Evolutionary conservation across 164 flowering plant species (phyloP).

Genomic region (Buxus sempervirens): DNA sequence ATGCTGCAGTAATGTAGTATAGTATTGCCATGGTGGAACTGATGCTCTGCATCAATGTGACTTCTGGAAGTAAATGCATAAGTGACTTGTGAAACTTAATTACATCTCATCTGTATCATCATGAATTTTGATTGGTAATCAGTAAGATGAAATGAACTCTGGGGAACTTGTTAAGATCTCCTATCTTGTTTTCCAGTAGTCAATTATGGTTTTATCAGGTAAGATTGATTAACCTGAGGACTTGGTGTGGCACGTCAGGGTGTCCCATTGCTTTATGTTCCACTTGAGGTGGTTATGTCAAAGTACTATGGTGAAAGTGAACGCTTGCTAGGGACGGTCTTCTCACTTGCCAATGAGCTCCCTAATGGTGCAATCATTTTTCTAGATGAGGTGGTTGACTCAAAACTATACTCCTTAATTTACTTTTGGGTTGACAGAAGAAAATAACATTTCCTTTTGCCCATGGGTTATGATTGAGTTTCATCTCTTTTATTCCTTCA

Average conservation of each 20-base stretch:
- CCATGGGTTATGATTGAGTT: neutral
- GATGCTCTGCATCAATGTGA: too few relatives aligned
- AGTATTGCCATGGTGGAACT: too few relatives aligned
- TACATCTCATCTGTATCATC: too few relatives aligned
- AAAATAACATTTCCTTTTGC: neutral
- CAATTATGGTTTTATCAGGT: neutral
- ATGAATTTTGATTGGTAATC: too few relatives aligned
- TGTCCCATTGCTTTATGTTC: slow-evolving; percentile 85
- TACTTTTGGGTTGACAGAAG: neutral
- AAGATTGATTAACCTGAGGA: neutral
- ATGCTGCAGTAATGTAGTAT: too few relatives aligned
- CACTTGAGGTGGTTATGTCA: slow-evolving; percentile 77
- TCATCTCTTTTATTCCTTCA: neutral
- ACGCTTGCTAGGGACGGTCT: slow-evolving; percentile 78
- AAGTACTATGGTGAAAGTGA: slow-evolving; percentile 98
- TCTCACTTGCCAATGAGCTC: slow-evolving; percentile 81
- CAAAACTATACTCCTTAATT: neutral
- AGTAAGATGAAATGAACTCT: too few relatives aligned
- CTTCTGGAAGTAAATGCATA: too few relatives aligned
- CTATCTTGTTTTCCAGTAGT: neutral
- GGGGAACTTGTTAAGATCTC: too few relatives aligned
- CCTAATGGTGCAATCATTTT: slow-evolving; percentile 76
- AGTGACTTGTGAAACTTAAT: too few relatives aligned
- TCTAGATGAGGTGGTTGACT: slow-evolving; percentile 72
- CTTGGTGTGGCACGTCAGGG: slow-evolving; percentile 48